Base-by-base conservation (phyloP, 2,329 filamentous ascomycete species). In the Talaromyces islandicus region DNA sequence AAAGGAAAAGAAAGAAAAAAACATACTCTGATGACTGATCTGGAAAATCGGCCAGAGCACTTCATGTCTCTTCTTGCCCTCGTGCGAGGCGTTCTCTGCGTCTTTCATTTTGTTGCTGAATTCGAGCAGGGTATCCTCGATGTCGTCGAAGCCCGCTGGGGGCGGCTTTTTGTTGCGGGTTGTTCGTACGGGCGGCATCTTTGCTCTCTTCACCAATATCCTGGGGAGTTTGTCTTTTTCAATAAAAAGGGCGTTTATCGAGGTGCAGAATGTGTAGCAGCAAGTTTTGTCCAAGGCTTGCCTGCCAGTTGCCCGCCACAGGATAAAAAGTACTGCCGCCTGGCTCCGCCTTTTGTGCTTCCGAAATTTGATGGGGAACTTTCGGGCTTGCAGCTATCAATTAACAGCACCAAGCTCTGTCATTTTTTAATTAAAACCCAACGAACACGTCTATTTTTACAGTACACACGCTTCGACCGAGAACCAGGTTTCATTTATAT, bases 21-120 rank as follows among this genome's bases (percentile, higher is more conserved):
- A 71, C 76, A 79, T 88, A 79, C 93, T 87, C 77, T 97, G 92
- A 77, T 99, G 94, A 25, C 88, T 88, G 72, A 99, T 97, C 75
- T 97, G 92, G 72, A 99, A 97, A 66, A 99, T 92, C 63, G 94
- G 93, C 94, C 94, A 99, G 65, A 92, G 85, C 67, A 91, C 90
- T 77, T 97, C 91, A 72, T 97, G 89, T 73, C 92, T 92, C 85
- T 90, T 83, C 83, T 91, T 84, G 78, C 90, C 73, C 78, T 90
- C 77, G 67, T 87, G 84, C 19, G 91, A 88, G 54, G 92, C 89
- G 76, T 95, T 96, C 73, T 97, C 92, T 57, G 94, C 94, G 70
- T 88, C 85, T 71, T 87, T 88, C 85, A 88, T 86, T 72, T 86
- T 86, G 75, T 87, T 87, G 69, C 78, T 77, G 73, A 88, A 88